phyloP scores from a whole-genome alignment of 2,329 filamentous ascomycete species.

The Ascochyta koolunga region DNA sequence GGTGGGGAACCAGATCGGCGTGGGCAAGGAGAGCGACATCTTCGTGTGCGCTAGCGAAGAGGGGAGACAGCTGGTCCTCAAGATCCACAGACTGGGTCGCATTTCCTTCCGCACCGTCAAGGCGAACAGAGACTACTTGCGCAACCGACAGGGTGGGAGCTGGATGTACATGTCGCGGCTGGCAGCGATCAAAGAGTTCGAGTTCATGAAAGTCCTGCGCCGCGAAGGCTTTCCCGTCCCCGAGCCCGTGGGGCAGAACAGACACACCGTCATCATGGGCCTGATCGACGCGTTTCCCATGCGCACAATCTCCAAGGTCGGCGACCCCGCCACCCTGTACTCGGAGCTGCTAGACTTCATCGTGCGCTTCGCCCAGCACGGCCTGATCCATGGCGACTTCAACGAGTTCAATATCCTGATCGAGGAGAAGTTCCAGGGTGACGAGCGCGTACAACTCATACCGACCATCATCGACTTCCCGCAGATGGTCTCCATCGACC shows the following conservation, averaged over 20 bases:
- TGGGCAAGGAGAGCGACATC: slow-evolving; percentile 98
- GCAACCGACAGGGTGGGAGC: slow-evolving; percentile 77
- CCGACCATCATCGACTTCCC: slow-evolving; percentile 97
- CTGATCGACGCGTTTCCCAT: slow-evolving; percentile 91
- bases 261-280: slow-evolving; percentile 96
- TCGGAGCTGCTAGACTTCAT: slow-evolving; percentile 89
- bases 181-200: slow-evolving; percentile 90
- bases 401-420: slow-evolving; percentile 99
- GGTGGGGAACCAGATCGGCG: slow-evolving; percentile 91
- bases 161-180: slow-evolving; percentile 99
- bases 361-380: slow-evolving; percentile 79
- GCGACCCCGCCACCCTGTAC: slow-evolving; percentile 84
- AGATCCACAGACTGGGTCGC: slow-evolving; percentile 93
- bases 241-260: slow-evolving; percentile 82
- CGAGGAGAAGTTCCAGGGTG: slow-evolving; percentile 66
- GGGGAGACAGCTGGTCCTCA: slow-evolving; percentile 81
- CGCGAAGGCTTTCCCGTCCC: slow-evolving; percentile 90
- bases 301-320: slow-evolving; percentile 82
- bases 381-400: slow-evolving; percentile 96
- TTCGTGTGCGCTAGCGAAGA: slow-evolving; percentile 85
- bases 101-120: slow-evolving; percentile 98
- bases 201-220: slow-evolving; percentile 87
- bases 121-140: slow-evolving; percentile 92
- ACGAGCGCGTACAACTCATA: slow-evolving; percentile 61
- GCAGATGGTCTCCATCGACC: slow-evolving; percentile 96